Base-by-base conservation (phyloP, 495 filamentous ascomycete species). In the Cairneyella variabilis region DNA sequence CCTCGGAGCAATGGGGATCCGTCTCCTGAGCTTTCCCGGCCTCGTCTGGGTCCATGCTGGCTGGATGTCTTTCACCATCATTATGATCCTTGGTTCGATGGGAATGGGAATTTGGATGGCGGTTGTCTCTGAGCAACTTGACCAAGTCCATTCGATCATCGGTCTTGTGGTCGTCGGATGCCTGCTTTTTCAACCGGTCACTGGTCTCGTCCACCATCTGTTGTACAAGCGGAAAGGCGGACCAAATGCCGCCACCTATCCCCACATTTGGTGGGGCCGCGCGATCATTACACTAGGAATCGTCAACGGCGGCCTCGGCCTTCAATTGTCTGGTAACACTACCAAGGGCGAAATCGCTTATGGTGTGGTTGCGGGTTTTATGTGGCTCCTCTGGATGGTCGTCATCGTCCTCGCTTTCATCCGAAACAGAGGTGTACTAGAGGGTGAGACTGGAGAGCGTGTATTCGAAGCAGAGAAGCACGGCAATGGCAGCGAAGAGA, bases 241-340 rank as follows among this genome's bases (percentile, higher is more conserved):
- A 3, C 82, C 80, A 12, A 78, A 80, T 12, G 10, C 71, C 3
- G 72, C 83, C 61, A 80, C 78, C 10, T 71, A 82, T 48, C 64
- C 66, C 9, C 88, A 91, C 60, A 78, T 85, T 54, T 90, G 86
- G 86, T 79, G 75, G 54, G 88, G 88, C 3, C 78, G 88, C 2
- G 42, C 66, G 5, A 60, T 88, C 34, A 74, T 91, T 28, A 64
- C 74, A 3, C 60, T 88, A 16, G 87, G 83, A 3, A 73, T 88
- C 30, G 72, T 89, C 53, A 90, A 89, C 66, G 87, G 78, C 44
- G 85, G 88, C 0, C 67, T 88, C 7, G 87, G 86, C 1, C 72
- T 88, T 16, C 56, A 69, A 23, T 62, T 84, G 14, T 62, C 75
- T n/a, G 53, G 59, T 16, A 53, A 53, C 26, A 49, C 48, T 14